Percentiles rank a stretch among this genome's conserved stretches.
Conservation (phyloP, 495 filamentous ascomycete genomes). For the Hyaloscypha hepaticicola region DNA sequence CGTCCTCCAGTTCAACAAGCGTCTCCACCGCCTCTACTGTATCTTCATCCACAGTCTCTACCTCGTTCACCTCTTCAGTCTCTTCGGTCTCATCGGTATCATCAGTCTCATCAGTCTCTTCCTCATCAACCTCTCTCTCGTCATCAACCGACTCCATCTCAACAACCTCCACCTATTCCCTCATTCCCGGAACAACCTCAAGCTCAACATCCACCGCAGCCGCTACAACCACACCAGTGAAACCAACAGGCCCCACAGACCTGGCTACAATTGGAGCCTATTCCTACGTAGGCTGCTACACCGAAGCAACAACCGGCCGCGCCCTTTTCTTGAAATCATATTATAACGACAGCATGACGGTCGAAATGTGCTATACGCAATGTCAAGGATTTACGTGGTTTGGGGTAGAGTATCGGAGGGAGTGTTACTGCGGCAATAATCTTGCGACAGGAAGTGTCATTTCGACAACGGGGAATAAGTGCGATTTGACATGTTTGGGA, state of each 20-base stretch:
- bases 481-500: constrained; percentile 15
- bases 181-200: too few species aligned
- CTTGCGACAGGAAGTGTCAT: constrained; percentile 10
- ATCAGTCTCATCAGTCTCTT: too few species aligned
- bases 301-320: constrained; percentile 29
- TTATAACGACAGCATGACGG: constrained; percentile 32
- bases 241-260: too few species aligned
- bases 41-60: constrained; percentile 8
- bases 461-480: constrained; percentile 5
- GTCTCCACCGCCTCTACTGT: constrained; percentile 7
- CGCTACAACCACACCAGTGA: too few species aligned
- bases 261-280: constrained; percentile 14
- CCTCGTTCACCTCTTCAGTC: too few species aligned
- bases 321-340: constrained; percentile 22
- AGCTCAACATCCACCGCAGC: too few species aligned
- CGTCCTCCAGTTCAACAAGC: constrained; percentile 3
- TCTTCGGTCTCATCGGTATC: too few species aligned
- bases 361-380: constrained; percentile 35
- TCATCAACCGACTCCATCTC: too few species aligned
- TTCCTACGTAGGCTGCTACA: constrained; percentile 30
- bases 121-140: too few species aligned
- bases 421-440: constrained; percentile 37
- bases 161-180: too few species aligned
- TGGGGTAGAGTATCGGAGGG: constrained; percentile 37
- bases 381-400: constrained; percentile 35